A percentile compares a stretch with the other conserved stretches of the same genome.
phyloP scores from a whole-genome alignment of 148 eudicot species.

The Fagopyrum homotropicum region DNA sequence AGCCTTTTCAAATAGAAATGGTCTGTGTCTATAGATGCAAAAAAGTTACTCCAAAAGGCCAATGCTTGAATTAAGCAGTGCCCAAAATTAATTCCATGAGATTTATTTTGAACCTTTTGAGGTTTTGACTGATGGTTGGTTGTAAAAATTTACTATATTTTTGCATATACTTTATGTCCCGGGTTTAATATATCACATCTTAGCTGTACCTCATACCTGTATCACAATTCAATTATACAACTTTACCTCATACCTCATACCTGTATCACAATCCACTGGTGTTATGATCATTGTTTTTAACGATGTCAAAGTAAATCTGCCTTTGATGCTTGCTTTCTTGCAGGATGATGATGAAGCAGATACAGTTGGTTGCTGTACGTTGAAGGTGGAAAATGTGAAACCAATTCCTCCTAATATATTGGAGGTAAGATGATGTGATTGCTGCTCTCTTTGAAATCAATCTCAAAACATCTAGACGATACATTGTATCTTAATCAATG shows the following conservation, averaged over 20 bases:
- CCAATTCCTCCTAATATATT: slow-evolving; percentile 73
- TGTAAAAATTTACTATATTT: background rate
- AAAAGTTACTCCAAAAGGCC: background rate
- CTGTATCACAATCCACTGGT: background rate
- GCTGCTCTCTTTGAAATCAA: background rate
- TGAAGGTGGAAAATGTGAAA: slow-evolving; percentile 95
- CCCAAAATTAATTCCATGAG: background rate
- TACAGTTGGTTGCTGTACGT: slow-evolving; percentile 98
- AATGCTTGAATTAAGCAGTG: background rate
- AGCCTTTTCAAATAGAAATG: background rate
- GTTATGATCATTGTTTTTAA: background rate
- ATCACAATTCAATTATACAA: background rate
- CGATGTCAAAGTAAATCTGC: background rate
- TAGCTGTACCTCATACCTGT: background rate
- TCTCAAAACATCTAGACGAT: background rate
- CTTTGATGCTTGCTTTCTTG: background rate
- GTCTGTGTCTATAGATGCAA: background rate
- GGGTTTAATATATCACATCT: background rate
- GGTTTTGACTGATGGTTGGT: background rate
- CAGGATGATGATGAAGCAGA: slow-evolving; percentile 99
- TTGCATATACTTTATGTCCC: background rate
- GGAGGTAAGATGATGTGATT: slow-evolving; percentile 42
- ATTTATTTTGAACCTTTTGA: background rate
- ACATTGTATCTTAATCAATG: background rate
- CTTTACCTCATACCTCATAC: background rate